Evolutionary conservation across 352 stramenopile genomes (phyloP).

Genomic region (Phytophthora pisi): DNA sequence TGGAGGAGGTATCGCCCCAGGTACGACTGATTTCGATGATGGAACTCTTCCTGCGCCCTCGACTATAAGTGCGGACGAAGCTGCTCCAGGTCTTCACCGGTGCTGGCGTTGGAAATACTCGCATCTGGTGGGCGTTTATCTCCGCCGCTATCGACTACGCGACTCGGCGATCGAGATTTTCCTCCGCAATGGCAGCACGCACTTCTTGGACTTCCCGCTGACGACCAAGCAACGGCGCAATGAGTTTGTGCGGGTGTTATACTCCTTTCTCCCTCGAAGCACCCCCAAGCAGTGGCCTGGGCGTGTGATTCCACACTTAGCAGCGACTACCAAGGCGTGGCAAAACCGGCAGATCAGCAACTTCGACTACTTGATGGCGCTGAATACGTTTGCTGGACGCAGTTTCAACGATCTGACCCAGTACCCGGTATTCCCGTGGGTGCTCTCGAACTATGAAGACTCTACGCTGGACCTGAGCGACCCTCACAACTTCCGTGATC

Average conservation of each 20-base stretch:
- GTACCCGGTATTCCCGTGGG: slow-evolving; percentile 96
- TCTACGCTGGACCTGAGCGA: slow-evolving; percentile 83
- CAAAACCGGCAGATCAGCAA: slow-evolving; percentile 83
- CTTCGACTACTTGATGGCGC: slow-evolving; percentile 97
- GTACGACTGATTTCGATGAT: slow-evolving; percentile 30
- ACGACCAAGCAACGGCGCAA: slow-evolving; percentile 79
- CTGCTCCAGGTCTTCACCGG: slow-evolving; percentile 67
- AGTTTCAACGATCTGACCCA: slow-evolving; percentile 94
- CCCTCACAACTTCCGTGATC: slow-evolving; percentile 93
- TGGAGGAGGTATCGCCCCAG: slow-evolving; percentile 8
- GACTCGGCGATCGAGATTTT: slow-evolving; percentile 89
- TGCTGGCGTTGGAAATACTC: slow-evolving; percentile 86
- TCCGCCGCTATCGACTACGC: slow-evolving; percentile 80
- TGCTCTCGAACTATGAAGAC: slow-evolving; percentile 82
- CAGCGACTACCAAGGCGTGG: slow-evolving; percentile 76
- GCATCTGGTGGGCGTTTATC: slow-evolving; percentile 74
- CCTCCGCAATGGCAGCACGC: slow-evolving; percentile 72
- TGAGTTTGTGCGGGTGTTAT: slow-evolving; percentile 71
- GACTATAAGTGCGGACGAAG: slow-evolving; percentile 46
- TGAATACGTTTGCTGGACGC: slow-evolving; percentile 91
- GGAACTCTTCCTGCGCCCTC: slow-evolving; percentile 14
- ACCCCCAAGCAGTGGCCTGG: slow-evolving; percentile 83
- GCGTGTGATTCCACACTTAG: slow-evolving; percentile 51
- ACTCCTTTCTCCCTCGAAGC: slow-evolving; percentile 73
- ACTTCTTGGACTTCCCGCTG: slow-evolving; percentile 84